Conservation (phyloP, 257 asterid species). For the Jasminum sambac region DNA sequence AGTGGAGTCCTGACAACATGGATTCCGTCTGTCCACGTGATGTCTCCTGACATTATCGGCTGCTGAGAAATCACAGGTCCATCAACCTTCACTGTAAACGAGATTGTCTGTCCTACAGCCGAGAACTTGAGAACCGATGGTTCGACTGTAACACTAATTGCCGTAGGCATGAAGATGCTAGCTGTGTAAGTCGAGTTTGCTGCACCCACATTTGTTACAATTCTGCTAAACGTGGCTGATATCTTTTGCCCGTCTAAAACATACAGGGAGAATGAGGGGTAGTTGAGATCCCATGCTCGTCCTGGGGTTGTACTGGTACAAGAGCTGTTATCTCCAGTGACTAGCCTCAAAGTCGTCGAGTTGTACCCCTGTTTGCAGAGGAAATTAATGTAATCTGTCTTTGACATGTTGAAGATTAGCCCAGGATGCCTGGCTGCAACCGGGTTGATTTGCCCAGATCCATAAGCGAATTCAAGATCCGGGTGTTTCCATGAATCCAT, state of each 20-base stretch:
- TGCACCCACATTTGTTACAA: constrained; percentile 48
- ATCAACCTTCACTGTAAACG: constrained; percentile 42
- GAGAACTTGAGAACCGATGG: constrained; percentile 51
- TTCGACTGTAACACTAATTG: constrained; percentile 26
- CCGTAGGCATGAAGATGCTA: constrained; percentile 16
- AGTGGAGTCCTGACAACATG: constrained; percentile 52
- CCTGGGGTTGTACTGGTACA: constrained; percentile 37
- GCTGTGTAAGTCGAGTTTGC: constrained; percentile 41
- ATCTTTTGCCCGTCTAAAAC: constrained; percentile 39
- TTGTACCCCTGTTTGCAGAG: constrained; percentile 60
- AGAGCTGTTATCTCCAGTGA: constrained; percentile 47
- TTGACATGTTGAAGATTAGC: constrained; percentile 43
- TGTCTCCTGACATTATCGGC: constrained; percentile 47
- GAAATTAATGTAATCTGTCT: constrained; percentile 43
- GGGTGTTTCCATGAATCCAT: constrained; percentile 35
- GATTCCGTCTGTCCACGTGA: constrained; percentile 43
- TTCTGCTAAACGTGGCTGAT: constrained; percentile 36
- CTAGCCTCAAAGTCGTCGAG: constrained; percentile 35
- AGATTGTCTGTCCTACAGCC: constrained; percentile 42
- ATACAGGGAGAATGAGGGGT: constrained; percentile 51
- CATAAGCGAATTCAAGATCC: constrained; percentile 45
- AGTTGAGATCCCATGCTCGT: constrained; percentile 52
- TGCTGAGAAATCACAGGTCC: constrained; percentile 53
- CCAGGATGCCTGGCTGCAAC: constrained; percentile 46
- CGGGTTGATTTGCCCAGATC: constrained; percentile 52